Evolutionary conservation across 345 rosid species (phyloP).

Genomic region (Eucalyptus erythrocorys): DNA sequence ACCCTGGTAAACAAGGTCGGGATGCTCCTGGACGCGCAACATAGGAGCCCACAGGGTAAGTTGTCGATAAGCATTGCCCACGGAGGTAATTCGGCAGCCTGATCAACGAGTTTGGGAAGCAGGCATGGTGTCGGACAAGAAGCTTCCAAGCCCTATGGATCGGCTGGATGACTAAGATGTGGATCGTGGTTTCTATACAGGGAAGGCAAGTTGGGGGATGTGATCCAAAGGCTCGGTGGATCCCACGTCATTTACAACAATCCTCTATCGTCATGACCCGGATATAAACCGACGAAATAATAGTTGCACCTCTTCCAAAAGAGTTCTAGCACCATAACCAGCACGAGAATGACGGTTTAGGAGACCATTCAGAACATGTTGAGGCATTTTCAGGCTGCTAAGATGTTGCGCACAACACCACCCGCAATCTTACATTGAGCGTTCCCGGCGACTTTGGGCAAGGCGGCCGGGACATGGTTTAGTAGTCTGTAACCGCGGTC

Average conservation of each 20-base stretch:
- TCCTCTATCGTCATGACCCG: neutral
- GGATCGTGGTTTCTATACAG: neutral
- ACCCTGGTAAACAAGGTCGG: neutral
- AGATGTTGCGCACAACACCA: neutral
- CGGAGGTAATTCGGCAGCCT: neutral
- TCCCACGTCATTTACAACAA: neutral
- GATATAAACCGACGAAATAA: neutral
- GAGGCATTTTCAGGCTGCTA: neutral
- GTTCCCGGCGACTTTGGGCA: neutral
- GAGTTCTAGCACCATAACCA: neutral
- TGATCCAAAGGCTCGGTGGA: neutral
- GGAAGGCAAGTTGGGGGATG: neutral
- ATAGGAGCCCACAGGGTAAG: neutral
- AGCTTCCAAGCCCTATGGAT: neutral
- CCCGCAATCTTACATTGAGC: neutral
- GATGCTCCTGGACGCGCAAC: neutral
- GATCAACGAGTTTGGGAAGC: neutral
- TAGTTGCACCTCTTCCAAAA: neutral
- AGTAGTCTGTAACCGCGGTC: neutral
- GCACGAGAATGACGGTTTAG: neutral
- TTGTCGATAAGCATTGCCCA: neutral
- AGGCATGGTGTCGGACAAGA: neutral
- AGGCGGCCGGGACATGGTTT: neutral
- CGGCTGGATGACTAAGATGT: neutral
- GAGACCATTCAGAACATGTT: neutral